phyloP scores from a whole-genome alignment of 2,329 filamentous ascomycete species.

The Claviceps quebecensis region DNA sequence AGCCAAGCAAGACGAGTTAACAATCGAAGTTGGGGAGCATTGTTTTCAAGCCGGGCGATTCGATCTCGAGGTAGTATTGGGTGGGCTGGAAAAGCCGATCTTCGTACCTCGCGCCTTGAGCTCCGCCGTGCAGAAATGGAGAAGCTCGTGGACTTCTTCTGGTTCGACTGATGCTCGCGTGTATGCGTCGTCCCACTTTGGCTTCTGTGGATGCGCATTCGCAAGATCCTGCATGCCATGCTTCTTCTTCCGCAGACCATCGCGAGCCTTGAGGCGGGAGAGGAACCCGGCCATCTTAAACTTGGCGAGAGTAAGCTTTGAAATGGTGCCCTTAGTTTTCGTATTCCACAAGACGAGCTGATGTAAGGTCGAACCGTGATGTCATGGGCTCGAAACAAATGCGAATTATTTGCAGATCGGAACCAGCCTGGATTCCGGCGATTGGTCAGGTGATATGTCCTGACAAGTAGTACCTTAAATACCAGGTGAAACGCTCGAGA shows the following conservation, averaged over 20 bases:
- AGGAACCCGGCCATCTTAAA: conserved; percentile 43
- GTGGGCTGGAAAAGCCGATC: not conserved
- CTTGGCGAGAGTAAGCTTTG: not conserved
- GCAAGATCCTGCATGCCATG: conserved; percentile 35
- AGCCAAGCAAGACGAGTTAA: conserved; percentile 3
- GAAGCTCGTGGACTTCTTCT: conserved; percentile 79
- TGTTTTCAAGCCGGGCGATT: not conserved
- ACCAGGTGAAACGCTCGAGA: not conserved
- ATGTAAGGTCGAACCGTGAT: not conserved
- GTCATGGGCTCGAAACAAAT: not conserved
- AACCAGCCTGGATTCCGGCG: not conserved
- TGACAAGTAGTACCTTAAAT: not conserved
- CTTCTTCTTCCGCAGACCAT: conserved; percentile 57
- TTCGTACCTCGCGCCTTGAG: conserved; percentile 82
- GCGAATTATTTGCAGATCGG: not conserved
- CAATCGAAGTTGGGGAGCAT: not conserved
- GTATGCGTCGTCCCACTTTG: conserved; percentile 81
- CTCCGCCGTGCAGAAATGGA: conserved; percentile 75
- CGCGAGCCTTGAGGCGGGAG: conserved; percentile 60
- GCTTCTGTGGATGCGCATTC: conserved; percentile 48
- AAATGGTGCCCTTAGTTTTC: not conserved
- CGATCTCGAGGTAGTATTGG: not conserved
- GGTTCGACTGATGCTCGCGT: conserved; percentile 67
- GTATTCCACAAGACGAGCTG: not conserved
- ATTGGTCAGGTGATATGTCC: not conserved